These are phyloP conservation scores for Trichoderma asperelloides DNA, from an alignment of 495 filamentous ascomycete species.

Conservation along the genomic window DNA sequence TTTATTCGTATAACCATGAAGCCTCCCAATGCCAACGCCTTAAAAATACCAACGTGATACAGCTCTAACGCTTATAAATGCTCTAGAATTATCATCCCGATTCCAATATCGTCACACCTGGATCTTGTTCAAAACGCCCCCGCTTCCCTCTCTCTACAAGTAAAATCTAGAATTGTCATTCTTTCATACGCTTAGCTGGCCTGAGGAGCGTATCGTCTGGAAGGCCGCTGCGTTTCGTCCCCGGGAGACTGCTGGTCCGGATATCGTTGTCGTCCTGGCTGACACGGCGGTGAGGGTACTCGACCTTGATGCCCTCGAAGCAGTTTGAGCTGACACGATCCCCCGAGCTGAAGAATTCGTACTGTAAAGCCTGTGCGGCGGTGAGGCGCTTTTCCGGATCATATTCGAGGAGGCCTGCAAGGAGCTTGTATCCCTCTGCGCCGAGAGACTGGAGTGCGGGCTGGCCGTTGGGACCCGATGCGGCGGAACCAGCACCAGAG, in stretches of 20 bases:
- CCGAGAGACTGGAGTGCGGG: constrained; percentile 46
- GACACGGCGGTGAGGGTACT: constrained; percentile 85
- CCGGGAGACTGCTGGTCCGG: constrained; percentile 72
- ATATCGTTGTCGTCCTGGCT: constrained; percentile 95
- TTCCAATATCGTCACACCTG: not conserved
- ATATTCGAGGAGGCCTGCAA: constrained; percentile 78
- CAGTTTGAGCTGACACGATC: constrained; percentile 66
- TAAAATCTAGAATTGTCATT: constrained; percentile 28
- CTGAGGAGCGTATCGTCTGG: constrained; percentile 71
- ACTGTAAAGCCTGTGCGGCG: constrained; percentile 73
- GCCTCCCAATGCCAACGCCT: not conserved
- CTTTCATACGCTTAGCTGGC: constrained; percentile 60
- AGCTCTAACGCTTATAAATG: not conserved
- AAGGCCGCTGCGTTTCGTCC: constrained; percentile 82
- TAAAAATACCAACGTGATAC: not conserved
- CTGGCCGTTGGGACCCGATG: constrained; percentile 18
- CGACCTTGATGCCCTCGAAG: constrained; percentile 77
- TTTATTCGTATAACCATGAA: not conserved
- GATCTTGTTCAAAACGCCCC: not conserved
- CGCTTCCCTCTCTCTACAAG: not conserved
- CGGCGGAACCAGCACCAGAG: not conserved
- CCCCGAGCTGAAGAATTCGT: constrained; percentile 70
- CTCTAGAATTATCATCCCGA: not conserved
- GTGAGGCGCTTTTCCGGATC: constrained; percentile 85
- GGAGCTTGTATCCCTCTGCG: constrained; percentile 67